Base-by-base conservation (phyloP, 2,329 filamentous ascomycete genomes). In the Chaetomium olivaceum region DNA sequence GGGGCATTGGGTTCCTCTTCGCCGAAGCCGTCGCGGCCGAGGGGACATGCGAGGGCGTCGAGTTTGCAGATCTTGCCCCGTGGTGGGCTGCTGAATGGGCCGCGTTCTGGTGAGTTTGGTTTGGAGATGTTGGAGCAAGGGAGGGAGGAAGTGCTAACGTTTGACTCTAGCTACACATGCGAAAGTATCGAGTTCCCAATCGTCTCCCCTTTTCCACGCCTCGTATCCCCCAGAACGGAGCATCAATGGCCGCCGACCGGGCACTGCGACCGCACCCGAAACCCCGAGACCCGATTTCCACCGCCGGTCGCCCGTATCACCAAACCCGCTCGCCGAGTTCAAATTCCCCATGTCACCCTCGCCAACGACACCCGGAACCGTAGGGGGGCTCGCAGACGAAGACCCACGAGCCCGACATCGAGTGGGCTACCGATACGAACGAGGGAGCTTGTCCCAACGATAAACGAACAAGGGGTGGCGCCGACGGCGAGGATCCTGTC, bases 11-110 rank as follows among this genome's bases (percentile, higher is more conserved):
- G n/a, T n/a, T n/a, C n/a, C n/a, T 27, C 52, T 46, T 67, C 76
- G 16, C 73, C 79, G 1, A 77, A 80, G 70, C 77, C 82, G 23
- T 79, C 82, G 60, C 83, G 86, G 61, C 84, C 86, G 21, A 87
- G 87, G 71, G 86, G 89, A 4, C 93, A 97, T 80, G 87, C 83
- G 57, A 85, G 93, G 61, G 92, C 92, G 46, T 87, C 91, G 27
- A 97, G 93, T 80, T 79, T 96, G 66, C 93, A 96, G 76, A 89
- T 94, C 70, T 75, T 87, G 68, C 81, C 87, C 56, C 82, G 82
- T 68, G 68, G 74, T 73, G 69, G 77, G 73, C 58, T 77, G 74
- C 73, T 79, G 77, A 84, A 75, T 71, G 81, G 77, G 58, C 80
- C 77, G 66, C 76, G 78, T 31, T 80, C 79, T 31, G 78, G 79